Conservation (phyloP, 1,284 basidiomycete genomes). For the Cronartium quercuum region DNA sequence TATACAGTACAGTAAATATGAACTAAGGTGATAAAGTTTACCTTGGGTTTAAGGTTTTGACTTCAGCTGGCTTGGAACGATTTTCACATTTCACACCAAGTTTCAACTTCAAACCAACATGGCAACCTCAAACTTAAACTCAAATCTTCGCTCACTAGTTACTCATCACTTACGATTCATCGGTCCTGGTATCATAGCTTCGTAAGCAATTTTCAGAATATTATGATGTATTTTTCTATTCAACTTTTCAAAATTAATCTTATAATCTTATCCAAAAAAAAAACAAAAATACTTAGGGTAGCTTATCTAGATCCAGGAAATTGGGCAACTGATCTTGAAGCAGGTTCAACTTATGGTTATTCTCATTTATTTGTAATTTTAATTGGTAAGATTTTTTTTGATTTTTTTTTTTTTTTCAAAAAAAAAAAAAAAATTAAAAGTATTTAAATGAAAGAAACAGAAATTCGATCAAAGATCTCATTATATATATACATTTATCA, state of each 20-base stretch:
- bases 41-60: too few relatives aligned
- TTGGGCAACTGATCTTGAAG: constrained; percentile 49
- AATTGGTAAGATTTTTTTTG: too few relatives aligned
- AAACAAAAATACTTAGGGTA: not conserved
- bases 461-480: too few relatives aligned
- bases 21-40: too few relatives aligned
- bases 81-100: too few relatives aligned
- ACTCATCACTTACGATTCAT: constrained; percentile 50
- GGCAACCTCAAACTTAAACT: too few relatives aligned
- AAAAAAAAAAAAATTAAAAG: too few relatives aligned
- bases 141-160: too few relatives aligned
- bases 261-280: not conserved
- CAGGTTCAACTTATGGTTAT: constrained; percentile 58
- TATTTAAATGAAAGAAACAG: constrained; percentile 68
- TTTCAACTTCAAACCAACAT: too few relatives aligned
- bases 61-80: too few relatives aligned
- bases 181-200: constrained; percentile 51
- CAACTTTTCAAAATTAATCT: not conserved
- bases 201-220: constrained; percentile 49
- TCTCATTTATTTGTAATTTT: constrained; percentile 78
- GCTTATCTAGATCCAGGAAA: constrained; percentile 24
- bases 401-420: constrained; percentile 76
- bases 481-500: constrained; percentile 42
- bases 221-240: not conserved
- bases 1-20: too few relatives aligned